phyloP scores from a whole-genome alignment of 805 yeast genomes.

The Candida stauntonica region DNA sequence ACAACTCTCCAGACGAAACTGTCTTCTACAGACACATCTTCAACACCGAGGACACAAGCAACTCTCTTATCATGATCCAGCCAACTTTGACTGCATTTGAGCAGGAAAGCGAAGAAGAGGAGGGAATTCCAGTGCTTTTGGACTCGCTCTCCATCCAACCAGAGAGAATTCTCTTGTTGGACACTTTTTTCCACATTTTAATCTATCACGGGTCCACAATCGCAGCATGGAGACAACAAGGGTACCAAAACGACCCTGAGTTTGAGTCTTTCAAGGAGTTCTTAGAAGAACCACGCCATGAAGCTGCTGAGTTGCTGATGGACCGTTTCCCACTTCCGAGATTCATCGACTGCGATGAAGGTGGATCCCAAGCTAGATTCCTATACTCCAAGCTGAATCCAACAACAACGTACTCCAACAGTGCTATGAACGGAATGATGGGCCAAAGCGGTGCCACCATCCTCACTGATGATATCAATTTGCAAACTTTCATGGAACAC shows the following conservation, averaged over 20 bases:
- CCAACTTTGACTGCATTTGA: conserved; percentile 89
- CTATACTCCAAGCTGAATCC: conserved; percentile 93
- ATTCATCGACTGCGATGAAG: conserved; percentile 95
- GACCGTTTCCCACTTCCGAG: conserved; percentile 98
- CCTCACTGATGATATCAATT: conserved; percentile 91
- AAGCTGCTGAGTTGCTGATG: conserved; percentile 85
- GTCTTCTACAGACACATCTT: conserved; percentile 93
- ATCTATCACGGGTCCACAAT: conserved; percentile 94
- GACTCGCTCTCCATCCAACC: conserved; percentile 92
- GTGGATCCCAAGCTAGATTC: conserved; percentile 98
- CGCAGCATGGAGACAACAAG: conserved; percentile 94
- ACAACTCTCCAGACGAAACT: conserved; percentile 98
- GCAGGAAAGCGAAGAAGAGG: conserved; percentile 75
- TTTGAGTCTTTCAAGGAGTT: conserved; percentile 83
- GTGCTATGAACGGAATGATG: conserved; percentile 33
- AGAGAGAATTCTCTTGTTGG: conserved; percentile 80
- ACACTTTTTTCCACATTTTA: conserved; percentile 94
- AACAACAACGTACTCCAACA: conserved; percentile 72
- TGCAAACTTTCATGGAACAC: conserved; percentile 94
- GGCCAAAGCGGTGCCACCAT: conserved; percentile 69
- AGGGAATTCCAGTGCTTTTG: conserved; percentile 63
- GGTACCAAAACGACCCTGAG: conserved; percentile 88
- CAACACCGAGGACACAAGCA: conserved; percentile 86
- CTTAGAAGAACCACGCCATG: conserved; percentile 84
- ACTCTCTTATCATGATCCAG: conserved; percentile 94